Base-by-base conservation (phyloP, 2,329 filamentous ascomycete genomes). In the Celoporthe dispersa region DNA sequence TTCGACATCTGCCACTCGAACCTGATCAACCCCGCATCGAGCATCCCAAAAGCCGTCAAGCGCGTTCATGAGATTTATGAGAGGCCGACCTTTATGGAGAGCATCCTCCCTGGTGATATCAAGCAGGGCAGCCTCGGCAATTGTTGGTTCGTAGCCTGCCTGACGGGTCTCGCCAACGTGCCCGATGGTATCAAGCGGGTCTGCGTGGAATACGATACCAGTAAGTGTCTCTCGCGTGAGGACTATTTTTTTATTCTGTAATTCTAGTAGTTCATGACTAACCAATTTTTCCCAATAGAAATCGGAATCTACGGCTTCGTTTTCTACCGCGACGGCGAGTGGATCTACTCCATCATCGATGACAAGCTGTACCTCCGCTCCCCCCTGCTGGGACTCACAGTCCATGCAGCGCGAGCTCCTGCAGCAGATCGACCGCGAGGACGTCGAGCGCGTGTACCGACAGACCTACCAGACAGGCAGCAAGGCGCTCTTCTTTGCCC, bases 221-320 rank as follows among this genome's bases (percentile, higher is more conserved):
- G 83, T 84, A 48, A 70, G 66, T 51, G 12, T 9, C 22, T 31
- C 57, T 35, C n/a, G n/a, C 75, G 75, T 44, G 80, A 81, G 41
- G 12, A 64, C 70, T 83, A 80, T 53, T 78, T 81, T 67, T 81
- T 79, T 72, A 11, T 28, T 61, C 9, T 35, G 83, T 39, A n/a
- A n/a, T 28, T n/a, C 16, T 4, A 28, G 48, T 8, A 14, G 35
- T 12, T 11, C 14, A 11, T n/a, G 1, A 41, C n/a, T n/a, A n/a
- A n/a, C n/a, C n/a, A n/a, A n/a, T n/a, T n/a, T n/a, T n/a, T 28
- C 8, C n/a, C 28, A 11, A 48, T 87, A 80, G 84, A 87, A 73
- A 90, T 96, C 65, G 93, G 94, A 11, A 94, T 97, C 3, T 97
- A 97, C 76, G 94, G 94, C 1, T 97, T 97, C 76, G 92, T 97